A percentile compares a stretch with the other conserved stretches of the same genome.
Evolutionary conservation across 1,284 basidiomycete genomes (phyloP).

Genomic region (Golubevia pallescens): DNA sequence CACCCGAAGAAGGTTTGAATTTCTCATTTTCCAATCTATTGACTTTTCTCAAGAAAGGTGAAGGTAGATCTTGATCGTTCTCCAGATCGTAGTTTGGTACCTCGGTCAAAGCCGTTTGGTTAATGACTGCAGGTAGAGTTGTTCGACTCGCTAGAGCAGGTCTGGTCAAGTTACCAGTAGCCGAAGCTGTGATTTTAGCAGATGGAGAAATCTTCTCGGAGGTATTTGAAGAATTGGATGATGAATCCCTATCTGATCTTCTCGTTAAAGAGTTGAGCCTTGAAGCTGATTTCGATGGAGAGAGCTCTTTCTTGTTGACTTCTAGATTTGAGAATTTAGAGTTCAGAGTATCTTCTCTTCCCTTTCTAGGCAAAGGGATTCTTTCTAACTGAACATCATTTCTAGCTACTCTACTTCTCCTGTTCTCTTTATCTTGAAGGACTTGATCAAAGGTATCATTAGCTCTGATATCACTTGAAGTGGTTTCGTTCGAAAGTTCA

Average conservation of each 20-base stretch:
- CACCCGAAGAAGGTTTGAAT: neutral
- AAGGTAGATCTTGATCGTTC: slow-evolving; percentile 16
- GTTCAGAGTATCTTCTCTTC: neutral
- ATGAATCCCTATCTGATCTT: neutral
- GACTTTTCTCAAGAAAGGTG: slow-evolving; percentile 17
- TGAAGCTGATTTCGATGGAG: neutral
- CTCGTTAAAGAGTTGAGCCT: neutral
- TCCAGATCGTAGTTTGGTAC: slow-evolving; percentile 11
- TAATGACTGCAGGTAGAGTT: neutral
- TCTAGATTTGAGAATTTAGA: neutral
- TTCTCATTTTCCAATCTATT: neutral
- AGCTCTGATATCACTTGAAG: neutral
- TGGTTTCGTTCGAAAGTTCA: neutral
- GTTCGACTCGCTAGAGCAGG: neutral
- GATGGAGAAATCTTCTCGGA: neutral
- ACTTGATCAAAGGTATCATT: neutral
- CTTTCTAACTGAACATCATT: too few relatives aligned
- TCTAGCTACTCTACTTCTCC: too few relatives aligned
- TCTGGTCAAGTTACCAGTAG: neutral
- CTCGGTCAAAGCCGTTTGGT: neutral
- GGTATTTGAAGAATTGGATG: neutral
- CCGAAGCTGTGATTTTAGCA: neutral
- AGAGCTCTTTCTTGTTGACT: neutral
- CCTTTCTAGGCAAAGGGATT: neutral
- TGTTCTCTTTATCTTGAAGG: too few relatives aligned